A percentile compares a stretch with the other conserved stretches of the same genome.
phyloP scores from a whole-genome alignment of 192 early-diverging fungal species.

The Hyaloraphidium curvatum region DNA sequence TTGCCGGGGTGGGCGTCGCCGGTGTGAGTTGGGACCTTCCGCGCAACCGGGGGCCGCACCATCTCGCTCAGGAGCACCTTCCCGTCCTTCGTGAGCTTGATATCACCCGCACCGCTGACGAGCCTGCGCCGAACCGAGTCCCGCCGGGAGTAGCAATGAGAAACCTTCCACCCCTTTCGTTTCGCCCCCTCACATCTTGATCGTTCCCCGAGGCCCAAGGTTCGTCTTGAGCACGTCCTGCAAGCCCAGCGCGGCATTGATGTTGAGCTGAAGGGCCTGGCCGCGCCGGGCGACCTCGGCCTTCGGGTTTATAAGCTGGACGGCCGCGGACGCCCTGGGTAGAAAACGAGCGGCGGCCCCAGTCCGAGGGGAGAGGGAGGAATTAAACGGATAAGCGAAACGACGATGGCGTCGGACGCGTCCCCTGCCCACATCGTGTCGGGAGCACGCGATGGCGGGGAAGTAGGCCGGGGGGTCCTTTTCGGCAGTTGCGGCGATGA shows the following conservation, averaged over 20 bases:
- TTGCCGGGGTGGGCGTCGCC: no score
- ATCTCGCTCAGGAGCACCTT: constrained; percentile 97
- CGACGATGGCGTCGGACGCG: no score
- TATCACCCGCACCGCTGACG: constrained; percentile 85
- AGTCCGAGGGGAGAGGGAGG: no score
- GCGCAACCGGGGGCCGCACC: no score
- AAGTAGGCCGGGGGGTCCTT: no score
- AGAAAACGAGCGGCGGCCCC: no score
- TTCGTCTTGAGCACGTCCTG: constrained; percentile 92
- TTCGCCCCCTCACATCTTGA: constrained; percentile 91
- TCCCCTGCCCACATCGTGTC: no score
- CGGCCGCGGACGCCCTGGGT: constrained; percentile 48
- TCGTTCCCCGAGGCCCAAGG: constrained; percentile 92
- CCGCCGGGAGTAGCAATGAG: neutral
- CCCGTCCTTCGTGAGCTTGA: constrained; percentile 98
- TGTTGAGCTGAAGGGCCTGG: constrained; percentile 91
- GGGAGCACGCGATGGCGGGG: no score
- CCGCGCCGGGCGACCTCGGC: constrained; percentile 95
- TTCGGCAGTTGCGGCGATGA: no score
- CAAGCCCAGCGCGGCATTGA: constrained; percentile 83
- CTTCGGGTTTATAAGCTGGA: constrained; percentile 92
- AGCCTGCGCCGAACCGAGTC: constrained; percentile 30
- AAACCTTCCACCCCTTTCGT: no score
- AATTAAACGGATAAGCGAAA: no score
- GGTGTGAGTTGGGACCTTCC: constrained; percentile 1